Percentiles rank a stretch among this genome's conserved stretches.
Conservation (phyloP, 805 yeast species). For the Pichia scutulata region DNA sequence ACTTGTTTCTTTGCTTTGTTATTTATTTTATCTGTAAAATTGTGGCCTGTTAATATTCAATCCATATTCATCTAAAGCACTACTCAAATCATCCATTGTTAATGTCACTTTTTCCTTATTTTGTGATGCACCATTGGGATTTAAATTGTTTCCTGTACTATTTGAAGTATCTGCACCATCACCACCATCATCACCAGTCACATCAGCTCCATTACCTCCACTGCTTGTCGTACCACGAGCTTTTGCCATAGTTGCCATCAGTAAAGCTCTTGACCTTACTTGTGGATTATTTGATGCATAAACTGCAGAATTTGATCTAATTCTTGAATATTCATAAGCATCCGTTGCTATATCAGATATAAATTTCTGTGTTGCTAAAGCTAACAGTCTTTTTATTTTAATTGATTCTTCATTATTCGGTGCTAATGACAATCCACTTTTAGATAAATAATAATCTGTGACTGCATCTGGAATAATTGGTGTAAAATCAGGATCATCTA, state of each 20-base stretch:
- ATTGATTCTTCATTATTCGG: background rate
- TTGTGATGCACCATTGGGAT: slow-evolving; percentile 12
- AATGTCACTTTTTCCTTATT: slow-evolving; percentile 58
- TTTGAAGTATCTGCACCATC: slow-evolving; percentile 24
- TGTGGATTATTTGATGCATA: slow-evolving; percentile 81
- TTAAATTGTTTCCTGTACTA: slow-evolving; percentile 14
- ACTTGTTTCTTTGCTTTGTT: too few relatives aligned
- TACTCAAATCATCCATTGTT: slow-evolving; percentile 88
- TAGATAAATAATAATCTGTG: slow-evolving; percentile 78
- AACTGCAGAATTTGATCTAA: slow-evolving; percentile 83
- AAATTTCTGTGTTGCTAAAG: slow-evolving; percentile 94
- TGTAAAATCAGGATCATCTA: slow-evolving; percentile 92
- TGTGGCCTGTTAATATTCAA: slow-evolving; percentile 86
- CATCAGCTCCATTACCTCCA: background rate
- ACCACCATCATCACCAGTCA: slow-evolving; percentile 18
- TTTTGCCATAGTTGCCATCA: slow-evolving; percentile 45
- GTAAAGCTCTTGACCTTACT: slow-evolving; percentile 69
- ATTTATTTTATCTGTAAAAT: slow-evolving; percentile 59
- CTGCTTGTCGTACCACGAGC: slow-evolving; percentile 15
- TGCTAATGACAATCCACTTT: slow-evolving; percentile 46
- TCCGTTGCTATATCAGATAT: slow-evolving; percentile 91
- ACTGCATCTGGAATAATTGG: slow-evolving; percentile 97
- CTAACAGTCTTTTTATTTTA: slow-evolving; percentile 66
- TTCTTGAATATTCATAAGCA: slow-evolving; percentile 91
- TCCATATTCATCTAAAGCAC: slow-evolving; percentile 82